Percentiles rank a stretch among this genome's conserved stretches.
Evolutionary conservation across 805 yeast species (phyloP).

Genomic region (Pichia manshurica): DNA sequence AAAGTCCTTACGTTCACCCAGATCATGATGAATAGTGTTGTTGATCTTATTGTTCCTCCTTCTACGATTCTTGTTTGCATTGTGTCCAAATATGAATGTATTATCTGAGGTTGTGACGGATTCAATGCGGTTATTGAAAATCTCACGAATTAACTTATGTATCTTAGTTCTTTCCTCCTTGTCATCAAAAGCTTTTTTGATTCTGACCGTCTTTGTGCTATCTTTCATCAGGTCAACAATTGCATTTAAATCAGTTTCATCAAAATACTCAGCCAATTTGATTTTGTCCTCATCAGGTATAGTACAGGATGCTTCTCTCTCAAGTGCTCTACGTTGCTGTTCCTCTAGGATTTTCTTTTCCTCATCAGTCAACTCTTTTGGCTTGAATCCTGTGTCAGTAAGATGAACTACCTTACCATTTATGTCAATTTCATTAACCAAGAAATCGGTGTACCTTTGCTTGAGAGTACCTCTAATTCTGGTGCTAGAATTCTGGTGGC

Average conservation of each 20-base stretch:
- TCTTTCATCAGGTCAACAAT: slow-evolving; percentile 48
- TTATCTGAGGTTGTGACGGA: slow-evolving; percentile 69
- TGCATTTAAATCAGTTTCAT: slow-evolving; percentile 52
- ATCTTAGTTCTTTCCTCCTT: slow-evolving; percentile 71
- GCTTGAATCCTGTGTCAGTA: slow-evolving; percentile 62
- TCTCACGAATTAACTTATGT: slow-evolving; percentile 70
- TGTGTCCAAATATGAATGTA: slow-evolving; percentile 56
- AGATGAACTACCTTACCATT: slow-evolving; percentile 71
- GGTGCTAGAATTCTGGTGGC: slow-evolving; percentile 26
- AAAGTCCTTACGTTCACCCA: slow-evolving; percentile 65
- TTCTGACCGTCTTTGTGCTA: slow-evolving; percentile 42
- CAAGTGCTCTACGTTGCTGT: slow-evolving; percentile 39
- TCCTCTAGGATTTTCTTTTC: slow-evolving; percentile 29
- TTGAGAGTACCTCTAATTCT: slow-evolving; percentile 81
- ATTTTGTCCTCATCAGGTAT: slow-evolving; percentile 41
- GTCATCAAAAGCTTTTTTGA: slow-evolving; percentile 51
- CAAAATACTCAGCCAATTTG: slow-evolving; percentile 48
- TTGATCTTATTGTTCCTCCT: slow-evolving; percentile 36
- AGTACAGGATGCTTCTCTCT: slow-evolving; percentile 31
- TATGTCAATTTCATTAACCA: slow-evolving; percentile 79
- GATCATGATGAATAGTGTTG: slow-evolving; percentile 49
- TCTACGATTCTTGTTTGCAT: slow-evolving; percentile 39
- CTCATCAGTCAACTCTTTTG: slow-evolving; percentile 38
- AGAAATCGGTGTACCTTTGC: slow-evolving; percentile 87
- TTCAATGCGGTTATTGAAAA: slow-evolving; percentile 71